Conservation (phyloP, 352 stramenopile species). For the Phytophthora tubulina region DNA sequence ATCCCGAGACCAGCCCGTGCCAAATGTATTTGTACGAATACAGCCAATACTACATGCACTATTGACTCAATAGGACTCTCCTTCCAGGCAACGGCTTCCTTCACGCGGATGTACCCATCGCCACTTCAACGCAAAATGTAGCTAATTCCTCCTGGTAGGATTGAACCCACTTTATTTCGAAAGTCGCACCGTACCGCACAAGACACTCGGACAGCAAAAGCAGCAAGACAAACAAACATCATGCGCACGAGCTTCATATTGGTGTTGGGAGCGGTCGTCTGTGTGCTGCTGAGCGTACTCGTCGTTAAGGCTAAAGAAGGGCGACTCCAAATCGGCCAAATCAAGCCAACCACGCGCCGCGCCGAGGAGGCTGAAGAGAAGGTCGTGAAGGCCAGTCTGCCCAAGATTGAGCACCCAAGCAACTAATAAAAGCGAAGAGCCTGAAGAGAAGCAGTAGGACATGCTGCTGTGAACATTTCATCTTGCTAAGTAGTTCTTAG, state of each 20-base stretch:
- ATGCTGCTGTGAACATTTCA: not conserved
- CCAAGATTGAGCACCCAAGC: conserved; percentile 19
- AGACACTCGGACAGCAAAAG: conserved; percentile 10
- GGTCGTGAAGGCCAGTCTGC: conserved; percentile 19
- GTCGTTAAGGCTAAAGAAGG: conserved; percentile 20
- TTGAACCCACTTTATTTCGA: conserved; percentile 6
- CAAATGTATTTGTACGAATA: too few species aligned
- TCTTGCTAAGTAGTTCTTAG: too few species aligned
- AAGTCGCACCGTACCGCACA: conserved; percentile 28
- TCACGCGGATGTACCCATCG: conserved; percentile 12
- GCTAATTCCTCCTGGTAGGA: conserved; percentile 10
- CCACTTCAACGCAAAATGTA: conserved; percentile 25
- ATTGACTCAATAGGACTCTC: too few species aligned
- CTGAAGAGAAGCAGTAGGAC: not conserved
- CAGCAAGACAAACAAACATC: conserved; percentile 6
- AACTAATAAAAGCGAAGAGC: conserved; percentile 2
- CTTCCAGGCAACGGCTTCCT: not conserved
- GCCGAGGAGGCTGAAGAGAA: conserved; percentile 30
- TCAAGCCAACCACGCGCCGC: conserved; percentile 20
- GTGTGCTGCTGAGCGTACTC: conserved; percentile 13
- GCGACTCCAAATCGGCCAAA: conserved; percentile 21
- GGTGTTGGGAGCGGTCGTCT: conserved; percentile 2
- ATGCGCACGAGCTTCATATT: conserved; percentile 32
- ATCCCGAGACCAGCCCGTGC: not conserved
- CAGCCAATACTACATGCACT: too few species aligned